Evolutionary conservation across 2,329 filamentous ascomycete species (phyloP), one percentile per base, ranked within the genome.

Genomic region (Nigrospora oryzae): DNA sequence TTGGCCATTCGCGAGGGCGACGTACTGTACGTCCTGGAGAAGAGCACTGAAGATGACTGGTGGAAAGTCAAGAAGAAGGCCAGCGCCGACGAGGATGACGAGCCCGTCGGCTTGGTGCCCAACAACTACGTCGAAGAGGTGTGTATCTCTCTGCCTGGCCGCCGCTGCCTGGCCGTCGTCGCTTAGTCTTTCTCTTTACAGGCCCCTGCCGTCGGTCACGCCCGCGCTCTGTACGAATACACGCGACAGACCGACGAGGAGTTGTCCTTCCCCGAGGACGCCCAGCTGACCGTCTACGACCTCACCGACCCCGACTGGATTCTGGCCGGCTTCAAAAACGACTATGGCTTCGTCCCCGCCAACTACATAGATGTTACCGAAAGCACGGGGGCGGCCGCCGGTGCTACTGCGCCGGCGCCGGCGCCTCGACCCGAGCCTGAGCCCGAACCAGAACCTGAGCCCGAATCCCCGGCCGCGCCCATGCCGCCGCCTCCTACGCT

Each of bases 191-290:
- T 28, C 34, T 33, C 17, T 41, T 23, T 48, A 44, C 54, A 88
- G 82, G 83, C 83, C 47, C 69, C 75, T 56, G 78, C 86, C 19
- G 65, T 79, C 49, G 71, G 79, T 49, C 75, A 83, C 53, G 93
- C 91, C 41, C 89, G 85, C 63, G 88, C 93, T n/a, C 78, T 97
- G n/a, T 98, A 91, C 71, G 93, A 98, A 64, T 98, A 98, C 64
- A 87, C 87, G 42, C 81, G 91, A 56, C 93, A 98, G 69, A 98
- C 93, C 19, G 93, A 98, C 60, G 93, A 98, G 66, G 93, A 98
- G 67, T 74, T 98, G 11, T 97, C 91, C 19, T 97, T 98, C 62
- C 79, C 87, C 40, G 93, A 98, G 69, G 90, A 95, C 61, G 83
- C 85, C 36, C 68, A 80, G 38, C 75, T 98, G 40, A 73, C 86